Evolutionary conservation across 2,329 filamentous ascomycete species (phyloP), one percentile per base, ranked within the genome.

Genomic region (Orbilia quercus): DNA sequence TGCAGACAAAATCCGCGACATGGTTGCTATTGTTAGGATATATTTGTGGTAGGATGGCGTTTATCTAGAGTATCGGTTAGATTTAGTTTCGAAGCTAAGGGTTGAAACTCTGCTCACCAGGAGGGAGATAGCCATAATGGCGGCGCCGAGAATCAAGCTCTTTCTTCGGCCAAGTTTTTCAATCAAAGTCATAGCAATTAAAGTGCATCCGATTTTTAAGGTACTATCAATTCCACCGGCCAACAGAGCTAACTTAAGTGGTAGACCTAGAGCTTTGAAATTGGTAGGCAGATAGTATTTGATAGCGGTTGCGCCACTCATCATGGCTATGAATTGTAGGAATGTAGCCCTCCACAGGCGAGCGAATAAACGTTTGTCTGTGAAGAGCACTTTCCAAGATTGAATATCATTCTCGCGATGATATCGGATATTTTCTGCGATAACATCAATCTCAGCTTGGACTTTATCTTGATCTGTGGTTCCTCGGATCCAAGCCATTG

Each of bases 281-380:
- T 87, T 83, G 0, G 82, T 83, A 0, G 85, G 85, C 0, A 87
- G 81, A 75, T 87, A 87, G 75, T 87, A 87, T 76, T 87, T 87
- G 81, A 87, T 87, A 1, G 85, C 85, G 0, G 85, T 85, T 12
- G 85, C 85, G 18, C 86, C 85, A 75, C 84, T 86, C 84, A 87
- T 85, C 75, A 86, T 85, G 0, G 84, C 84, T 84, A 87, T 85
- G 78, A 87, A 87, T 77, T 87, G 85, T 3, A 87, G 80, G 1
- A 87, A 79, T 0, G 84, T 82, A 0, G 85, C 85, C 16, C 85
- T 82, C 86, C 86, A 87, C 12, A 88, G 80, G 0, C 86, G 82
- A 12, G 82, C 81, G 76, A 84, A 84, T 0, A 87, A 79, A 11
- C 81, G 79, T 12, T 80, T 78, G 28, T 86, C 80, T 2, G 80